Percentiles rank a stretch among this genome's conserved stretches.
Conservation (phyloP, 345 rosid species). For the Gossypium turneri region DNA sequence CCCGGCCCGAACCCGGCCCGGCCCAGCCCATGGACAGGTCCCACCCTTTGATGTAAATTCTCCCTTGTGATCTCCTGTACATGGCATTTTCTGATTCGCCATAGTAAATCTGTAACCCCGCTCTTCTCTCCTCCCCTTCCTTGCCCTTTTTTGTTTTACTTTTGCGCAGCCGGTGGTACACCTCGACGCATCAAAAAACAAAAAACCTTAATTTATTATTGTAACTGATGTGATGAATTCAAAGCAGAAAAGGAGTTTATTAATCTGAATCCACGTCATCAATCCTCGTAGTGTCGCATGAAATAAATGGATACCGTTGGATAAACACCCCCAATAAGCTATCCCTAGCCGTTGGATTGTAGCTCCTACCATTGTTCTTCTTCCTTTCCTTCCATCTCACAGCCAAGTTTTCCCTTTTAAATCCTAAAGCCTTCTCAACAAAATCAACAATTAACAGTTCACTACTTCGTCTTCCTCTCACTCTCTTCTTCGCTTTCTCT, state of each 20-base stretch:
- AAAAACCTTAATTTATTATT: background rate
- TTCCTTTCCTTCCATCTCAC: background rate
- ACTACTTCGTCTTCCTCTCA: background rate
- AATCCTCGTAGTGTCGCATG: constrained; percentile 26
- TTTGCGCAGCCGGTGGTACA: background rate
- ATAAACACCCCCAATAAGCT: background rate
- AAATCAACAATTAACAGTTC: background rate
- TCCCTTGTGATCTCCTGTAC: background rate
- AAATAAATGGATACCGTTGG: constrained; percentile 23
- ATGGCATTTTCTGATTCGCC: background rate
- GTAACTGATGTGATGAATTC: background rate
- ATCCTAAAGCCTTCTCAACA: background rate
- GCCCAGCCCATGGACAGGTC: too few species aligned
- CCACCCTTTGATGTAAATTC: background rate
- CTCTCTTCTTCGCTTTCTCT: background rate
- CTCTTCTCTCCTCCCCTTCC: too few species aligned
- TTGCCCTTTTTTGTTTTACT: background rate
- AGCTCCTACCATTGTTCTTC: background rate
- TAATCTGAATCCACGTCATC: constrained; percentile 34
- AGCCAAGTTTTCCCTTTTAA: constrained; percentile 12
- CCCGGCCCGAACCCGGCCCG: too few species aligned
- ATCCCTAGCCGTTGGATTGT: constrained; percentile 38
- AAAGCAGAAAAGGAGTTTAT: background rate
- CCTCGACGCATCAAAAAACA: background rate
- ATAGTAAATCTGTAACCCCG: background rate